Percentiles rank a stretch among this genome's conserved stretches.
Evolutionary conservation across 1,284 basidiomycete species (phyloP).

Genomic region (Takashimella koratensis): DNA sequence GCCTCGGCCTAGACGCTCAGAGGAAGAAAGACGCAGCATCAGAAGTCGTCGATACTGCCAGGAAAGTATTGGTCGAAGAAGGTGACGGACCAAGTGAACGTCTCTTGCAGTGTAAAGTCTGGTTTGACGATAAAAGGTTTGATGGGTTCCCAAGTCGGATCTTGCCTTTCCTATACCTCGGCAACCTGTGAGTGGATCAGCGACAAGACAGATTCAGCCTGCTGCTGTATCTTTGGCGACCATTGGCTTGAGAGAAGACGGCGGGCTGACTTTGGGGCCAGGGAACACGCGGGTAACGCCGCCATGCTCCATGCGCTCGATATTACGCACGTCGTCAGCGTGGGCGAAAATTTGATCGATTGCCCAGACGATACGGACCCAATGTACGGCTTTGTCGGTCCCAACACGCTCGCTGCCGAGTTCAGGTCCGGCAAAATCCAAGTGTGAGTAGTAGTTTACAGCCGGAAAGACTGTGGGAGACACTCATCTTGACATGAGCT

Average conservation of each 20-base stretch:
- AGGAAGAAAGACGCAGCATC: background rate
- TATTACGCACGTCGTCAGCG: conserved; percentile 95
- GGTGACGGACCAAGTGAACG: conserved; percentile 23
- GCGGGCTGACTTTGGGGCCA: too few species aligned
- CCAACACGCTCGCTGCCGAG: conserved; percentile 38
- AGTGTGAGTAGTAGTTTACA: conserved; percentile 25
- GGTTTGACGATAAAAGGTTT: conserved; percentile 89
- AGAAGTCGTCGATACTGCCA: conserved; percentile 21
- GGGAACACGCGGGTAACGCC: conserved; percentile 88
- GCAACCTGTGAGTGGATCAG: conserved; percentile 77
- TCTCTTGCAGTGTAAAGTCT: conserved; percentile 55
- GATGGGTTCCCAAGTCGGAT: conserved; percentile 96
- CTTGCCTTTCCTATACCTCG: conserved; percentile 89
- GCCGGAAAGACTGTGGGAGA: background rate
- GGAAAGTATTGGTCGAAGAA: conserved; percentile 26
- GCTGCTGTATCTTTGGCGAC: too few species aligned
- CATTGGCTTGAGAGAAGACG: too few species aligned
- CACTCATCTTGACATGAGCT: background rate
- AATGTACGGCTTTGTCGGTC: conserved; percentile 25
- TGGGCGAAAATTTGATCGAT: conserved; percentile 64
- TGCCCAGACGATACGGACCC: conserved; percentile 25
- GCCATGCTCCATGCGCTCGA: conserved; percentile 94
- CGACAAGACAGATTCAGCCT: too few species aligned
- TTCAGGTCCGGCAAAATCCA: conserved; percentile 40
- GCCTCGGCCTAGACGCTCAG: conserved; percentile 1